These are phyloP conservation scores for Ilex asprella DNA, from an alignment of 257 asterid species.

Conservation along the genomic window DNA sequence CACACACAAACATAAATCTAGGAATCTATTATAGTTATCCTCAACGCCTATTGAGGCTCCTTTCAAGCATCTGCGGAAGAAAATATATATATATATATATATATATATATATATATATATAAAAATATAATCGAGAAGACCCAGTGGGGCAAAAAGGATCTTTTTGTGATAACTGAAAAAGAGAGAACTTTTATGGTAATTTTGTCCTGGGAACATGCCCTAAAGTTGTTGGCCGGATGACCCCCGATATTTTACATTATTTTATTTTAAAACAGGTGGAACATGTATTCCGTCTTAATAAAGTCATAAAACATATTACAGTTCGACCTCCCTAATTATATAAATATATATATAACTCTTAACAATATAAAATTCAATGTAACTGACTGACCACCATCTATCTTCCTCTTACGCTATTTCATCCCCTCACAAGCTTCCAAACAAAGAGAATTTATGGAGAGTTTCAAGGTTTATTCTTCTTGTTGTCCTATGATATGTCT, in stretches of 20 bases:
- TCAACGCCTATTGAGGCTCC: no score
- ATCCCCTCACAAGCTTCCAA: conserved; percentile 66
- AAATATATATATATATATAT: no score
- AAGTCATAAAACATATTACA: conserved; percentile 22
- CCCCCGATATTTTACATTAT: conserved; percentile 7
- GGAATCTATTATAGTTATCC: no score
- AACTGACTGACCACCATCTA: conserved; percentile 66
- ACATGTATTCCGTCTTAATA: conserved; percentile 30
- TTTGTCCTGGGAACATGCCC: conserved; percentile 29
- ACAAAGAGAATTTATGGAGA: conserved; percentile 66
- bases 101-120: no score
- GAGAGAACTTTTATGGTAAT: conserved; percentile 44
- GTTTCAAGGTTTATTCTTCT: conserved; percentile 37
- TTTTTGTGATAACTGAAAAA: conserved; percentile 52
- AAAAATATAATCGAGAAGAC: no score
- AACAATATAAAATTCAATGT: conserved; percentile 11
- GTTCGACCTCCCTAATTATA: conserved; percentile 1
- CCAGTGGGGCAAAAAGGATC: conserved; percentile 48
- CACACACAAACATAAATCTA: no score
- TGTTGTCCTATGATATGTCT: conserved; percentile 31
- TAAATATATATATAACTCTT: no score
- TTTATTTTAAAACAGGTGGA: conserved; percentile 17
- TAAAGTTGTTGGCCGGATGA: conserved; percentile 25
- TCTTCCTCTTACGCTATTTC: conserved; percentile 39
- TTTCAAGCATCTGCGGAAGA: no score